phyloP scores from a whole-genome alignment of 768 basidiomycete species.

The Favolaschia claudopus region DNA sequence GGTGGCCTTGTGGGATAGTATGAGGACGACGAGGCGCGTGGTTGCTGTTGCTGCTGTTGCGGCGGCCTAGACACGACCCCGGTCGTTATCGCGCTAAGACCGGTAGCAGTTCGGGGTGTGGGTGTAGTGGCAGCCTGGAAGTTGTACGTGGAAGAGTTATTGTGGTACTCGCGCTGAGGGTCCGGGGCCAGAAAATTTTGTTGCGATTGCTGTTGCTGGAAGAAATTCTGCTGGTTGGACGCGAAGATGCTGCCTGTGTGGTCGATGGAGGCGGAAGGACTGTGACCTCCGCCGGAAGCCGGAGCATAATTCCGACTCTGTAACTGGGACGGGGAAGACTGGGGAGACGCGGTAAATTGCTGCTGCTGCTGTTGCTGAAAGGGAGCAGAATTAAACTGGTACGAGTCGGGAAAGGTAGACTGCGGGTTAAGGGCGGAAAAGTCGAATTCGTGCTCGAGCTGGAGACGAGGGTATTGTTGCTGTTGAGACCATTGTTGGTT shows the following conservation, averaged over 20 bases:
- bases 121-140: conserved; percentile 9
- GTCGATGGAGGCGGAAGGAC: conserved; percentile 19
- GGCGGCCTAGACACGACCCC: conserved; percentile 11
- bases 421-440: conserved; percentile 14
- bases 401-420: conserved; percentile 15
- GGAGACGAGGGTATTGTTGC: conserved; percentile 37
- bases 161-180: conserved; percentile 25
- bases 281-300: conserved; percentile 12
- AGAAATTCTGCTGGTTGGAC: conserved; percentile 2
- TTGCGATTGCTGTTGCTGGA: background rate
- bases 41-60: conserved; percentile 26
- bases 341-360: conserved; percentile 20
- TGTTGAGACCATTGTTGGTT: conserved; percentile 32
- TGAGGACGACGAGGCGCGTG: conserved; percentile 31
- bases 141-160: conserved; percentile 20
- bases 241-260: background rate
- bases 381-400: conserved; percentile 20
- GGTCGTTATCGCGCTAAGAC: conserved; percentile 20
- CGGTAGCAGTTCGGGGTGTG: conserved; percentile 17
- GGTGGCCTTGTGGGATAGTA: conserved; percentile 18
- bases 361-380: conserved; percentile 28
- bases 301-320: too few species aligned
- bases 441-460: conserved; percentile 47
- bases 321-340: conserved; percentile 1
- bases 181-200: conserved; percentile 24